Percentiles rank a stretch among this genome's conserved stretches.
phyloP scores from a whole-genome alignment of 2,329 filamentous ascomycete species.

The Stemphylium lycopersici region DNA sequence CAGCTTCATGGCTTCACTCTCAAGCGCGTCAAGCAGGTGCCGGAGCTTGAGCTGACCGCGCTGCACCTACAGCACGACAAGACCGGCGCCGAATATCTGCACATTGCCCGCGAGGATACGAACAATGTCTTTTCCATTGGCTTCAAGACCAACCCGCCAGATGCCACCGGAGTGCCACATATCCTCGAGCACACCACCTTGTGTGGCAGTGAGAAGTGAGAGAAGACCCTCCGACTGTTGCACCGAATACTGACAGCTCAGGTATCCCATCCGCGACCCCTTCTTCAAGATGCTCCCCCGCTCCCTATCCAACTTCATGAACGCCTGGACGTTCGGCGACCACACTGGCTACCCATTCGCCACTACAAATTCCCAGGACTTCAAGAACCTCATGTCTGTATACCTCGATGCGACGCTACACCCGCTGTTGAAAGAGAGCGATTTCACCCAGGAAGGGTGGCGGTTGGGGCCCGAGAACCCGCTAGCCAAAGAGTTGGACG shows the following conservation, averaged over 20 bases:
- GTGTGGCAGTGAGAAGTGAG: conserved; percentile 89
- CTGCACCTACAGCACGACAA: conserved; percentile 91
- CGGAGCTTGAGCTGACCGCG: conserved; percentile 90
- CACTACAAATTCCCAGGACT: conserved; percentile 94
- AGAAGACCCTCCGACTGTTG: no score
- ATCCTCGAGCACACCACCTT: conserved; percentile 97
- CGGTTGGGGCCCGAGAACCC: conserved; percentile 92
- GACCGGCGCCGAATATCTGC: conserved; percentile 93
- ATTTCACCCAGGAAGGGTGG: conserved; percentile 98
- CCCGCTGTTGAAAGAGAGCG: conserved; percentile 84
- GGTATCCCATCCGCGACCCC: conserved; percentile 95
- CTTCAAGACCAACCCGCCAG: conserved; percentile 98
- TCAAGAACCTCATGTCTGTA: conserved; percentile 93
- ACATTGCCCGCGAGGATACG: conserved; percentile 91
- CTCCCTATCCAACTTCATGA: conserved; percentile 99
- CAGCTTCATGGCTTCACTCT: conserved; percentile 94
- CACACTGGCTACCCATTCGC: conserved; percentile 98
- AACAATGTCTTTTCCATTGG: conserved; percentile 99
- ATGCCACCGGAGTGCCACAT: conserved; percentile 94
- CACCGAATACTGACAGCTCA: conserved; percentile 44
- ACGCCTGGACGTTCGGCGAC: conserved; percentile 94
- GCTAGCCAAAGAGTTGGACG: conserved; percentile 52
- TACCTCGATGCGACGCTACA: conserved; percentile 94
- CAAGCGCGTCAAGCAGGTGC: conserved; percentile 85
- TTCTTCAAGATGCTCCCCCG: conserved; percentile 99